Base-by-base conservation (phyloP, 805 yeast genomes). In the Barnettozyma wickerhamii region DNA sequence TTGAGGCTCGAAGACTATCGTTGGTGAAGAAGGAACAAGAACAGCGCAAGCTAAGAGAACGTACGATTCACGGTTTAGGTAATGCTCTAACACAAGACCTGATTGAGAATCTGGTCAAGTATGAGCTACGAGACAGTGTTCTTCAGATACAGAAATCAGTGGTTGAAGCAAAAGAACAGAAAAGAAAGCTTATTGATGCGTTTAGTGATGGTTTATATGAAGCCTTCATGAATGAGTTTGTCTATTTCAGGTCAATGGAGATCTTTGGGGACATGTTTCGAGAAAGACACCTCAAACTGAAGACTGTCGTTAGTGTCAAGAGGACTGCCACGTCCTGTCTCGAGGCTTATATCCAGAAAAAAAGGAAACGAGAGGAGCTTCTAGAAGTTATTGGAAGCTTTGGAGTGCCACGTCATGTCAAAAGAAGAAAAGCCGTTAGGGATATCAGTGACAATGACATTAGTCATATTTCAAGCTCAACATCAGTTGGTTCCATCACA, bases 161-260 rank as follows among this genome's bases (percentile, higher is more conserved):
- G n/a, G n/a, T n/a, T n/a, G n/a, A n/a, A n/a, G 35, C 47, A n/a
- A 35, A 45, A 6, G 18, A 45, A 21, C 40, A 45, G 19, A 48
- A 45, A 33, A 64, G 56, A 43, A 46, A 59, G 19, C 38, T 68
- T 1, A 56, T 78, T 3, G 55, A 66, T 0, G 43, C 59, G 0
- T 60, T 81, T n/a, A 54, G 80, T 2, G 51, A 58, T 1, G 84
- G 79, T 30, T 55, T 85, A 1, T 82, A 65, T 46, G 53, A 59
- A 14, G 85, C 90, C 0, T 81, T 84, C 50, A 52, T 85, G 31
- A 69, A 74, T 33, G 90, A 84, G 48, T 65, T 73, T 29, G 54
- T 75, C 0, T 77, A 69, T 50, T 58, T 72, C 29, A 56, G 63
- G 4, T 59, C 66, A 0, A 51, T 72, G 31, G 72, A 72, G 21